Evolutionary conservation across 176 grass and related monocot species (phyloP).

Genomic region (Hordeum marinum): DNA sequence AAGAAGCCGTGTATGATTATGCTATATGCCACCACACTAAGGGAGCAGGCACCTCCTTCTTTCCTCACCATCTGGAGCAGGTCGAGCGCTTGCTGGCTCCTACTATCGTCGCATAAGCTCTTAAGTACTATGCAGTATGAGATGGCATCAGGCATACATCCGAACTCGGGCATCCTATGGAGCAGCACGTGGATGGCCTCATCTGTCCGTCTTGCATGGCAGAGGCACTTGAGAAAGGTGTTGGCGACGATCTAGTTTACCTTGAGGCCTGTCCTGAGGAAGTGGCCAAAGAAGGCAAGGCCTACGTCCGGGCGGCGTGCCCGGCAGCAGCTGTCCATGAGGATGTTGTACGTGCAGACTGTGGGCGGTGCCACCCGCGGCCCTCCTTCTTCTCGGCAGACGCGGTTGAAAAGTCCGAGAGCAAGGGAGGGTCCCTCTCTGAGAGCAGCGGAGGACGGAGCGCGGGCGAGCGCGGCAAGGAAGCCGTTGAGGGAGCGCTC

Average conservation of each 20-base stretch:
- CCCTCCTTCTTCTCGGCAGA: neutral
- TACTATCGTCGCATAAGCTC: neutral
- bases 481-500: neutral
- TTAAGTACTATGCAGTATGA: slow-evolving; percentile 15
- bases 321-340: neutral
- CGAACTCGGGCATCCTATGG: slow-evolving; percentile 21
- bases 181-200: slow-evolving; percentile 1
- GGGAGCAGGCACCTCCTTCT: neutral
- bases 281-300: neutral
- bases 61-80: slow-evolving; percentile 5
- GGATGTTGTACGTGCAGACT: neutral
- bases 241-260: neutral
- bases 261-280: neutral
- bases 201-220: neutral
- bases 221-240: slow-evolving; percentile 15
- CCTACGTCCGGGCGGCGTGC: neutral
- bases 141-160: neutral
- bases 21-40: slow-evolving; percentile 9
- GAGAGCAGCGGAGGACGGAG: neutral
- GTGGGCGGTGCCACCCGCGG: neutral
- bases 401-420: neutral
- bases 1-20: neutral
- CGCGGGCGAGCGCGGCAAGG: neutral
- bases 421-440: neutral
- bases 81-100: neutral